Base-by-base conservation (phyloP, 257 asterid species). In the Ocimum tenuiflorum region DNA sequence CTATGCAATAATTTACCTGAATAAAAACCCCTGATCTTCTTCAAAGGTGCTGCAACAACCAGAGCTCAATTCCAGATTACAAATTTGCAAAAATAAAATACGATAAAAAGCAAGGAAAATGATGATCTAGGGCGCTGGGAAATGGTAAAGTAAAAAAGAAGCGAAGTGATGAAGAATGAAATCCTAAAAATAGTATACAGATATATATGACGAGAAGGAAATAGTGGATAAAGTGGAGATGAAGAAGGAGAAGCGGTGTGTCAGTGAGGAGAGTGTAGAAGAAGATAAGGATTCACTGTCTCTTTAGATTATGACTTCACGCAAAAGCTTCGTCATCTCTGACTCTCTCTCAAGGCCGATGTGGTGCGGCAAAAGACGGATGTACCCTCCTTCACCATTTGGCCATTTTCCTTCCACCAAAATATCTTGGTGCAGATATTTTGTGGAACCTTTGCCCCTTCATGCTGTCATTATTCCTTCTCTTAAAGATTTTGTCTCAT, bases 221-320 rank as follows among this genome's bases (percentile, higher is more conserved):
- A 47, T 61, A 74, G 31, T 73, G 75, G 82, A 80, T 77, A 60
- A 58, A 69, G 73, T 63, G 65, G 50, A 65, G 23, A 57, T 56
- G 68, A 66, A 54, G 61, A 10, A 13, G 61, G 6, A 2, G 36
- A 60, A 61, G 42, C 67, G 54, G 54, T 42, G 75, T 60, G 81
- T 65, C 77, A 50, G 81, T 69, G 74, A 50, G n/a, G 72, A 55
- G 73, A 55, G 71, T 53, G 38, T n/a, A 35, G 60, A 22, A 64
- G 78, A 67, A 71, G 84, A 78, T 77, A 75, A 81, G 82, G 0
- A 38, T 11, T 10, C 18, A 18, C 19, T 57, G 13, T 43, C n/a
- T 13, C 49, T 43, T 36, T 49, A 49, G 47, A 57, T 33, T 15
- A 62, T 12, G 78, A 67, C 75, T 18, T 53, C 8, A 43, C 18